Evolutionary conservation across 345 rosid species (phyloP), one percentile per base, ranked within the genome.

Genomic region (Mangifera indica): DNA sequence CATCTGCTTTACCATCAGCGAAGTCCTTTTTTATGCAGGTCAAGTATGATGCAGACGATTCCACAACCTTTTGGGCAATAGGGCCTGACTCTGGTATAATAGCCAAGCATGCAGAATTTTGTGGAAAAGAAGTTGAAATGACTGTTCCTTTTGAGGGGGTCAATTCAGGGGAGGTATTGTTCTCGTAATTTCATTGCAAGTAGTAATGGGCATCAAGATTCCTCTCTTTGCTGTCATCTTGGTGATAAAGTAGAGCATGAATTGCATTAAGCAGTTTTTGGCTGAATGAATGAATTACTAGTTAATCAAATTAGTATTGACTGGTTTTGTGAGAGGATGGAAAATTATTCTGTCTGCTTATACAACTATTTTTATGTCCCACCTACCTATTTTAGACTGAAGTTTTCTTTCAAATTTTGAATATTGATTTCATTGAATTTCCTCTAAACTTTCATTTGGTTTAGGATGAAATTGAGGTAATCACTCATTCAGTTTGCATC

Each of bases 121-220:
- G 97, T 62, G 99, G 99, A 69, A 82, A 84, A 58, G 94, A 92
- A 75, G 85, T 95, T 44, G 97, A 92, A 72, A 84, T 95, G 89
- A 85, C 84, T 66, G 91, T 95, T 85, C 99, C 99, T 18, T 91
- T 95, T 71, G 97, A 95, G 84, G 98, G 93, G 37, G 77, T 74
- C 60, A 81, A 78, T 76, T 79, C 82, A 26, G 90, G 97, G 63
- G 92, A 95, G 99, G 99, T 95, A 87, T 5, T 54, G 56, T 63
- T 34, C 53, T 61, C 20, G 20, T 24, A 32, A 1, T 24, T 69
- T 71, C 26, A 32, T 61, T 63, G 14, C 45, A 32, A 26, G 58
- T 20, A 4, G 37, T 65, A 42, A 51, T 20, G 3, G 45, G 7
- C 25, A 5, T 20, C 20, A 9, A 58, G 21, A 58, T 57, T 44